A percentile compares a stretch with the other conserved stretches of the same genome.
phyloP scores from a whole-genome alignment of 345 rosid genomes.

The Eutrema heterophyllum region DNA sequence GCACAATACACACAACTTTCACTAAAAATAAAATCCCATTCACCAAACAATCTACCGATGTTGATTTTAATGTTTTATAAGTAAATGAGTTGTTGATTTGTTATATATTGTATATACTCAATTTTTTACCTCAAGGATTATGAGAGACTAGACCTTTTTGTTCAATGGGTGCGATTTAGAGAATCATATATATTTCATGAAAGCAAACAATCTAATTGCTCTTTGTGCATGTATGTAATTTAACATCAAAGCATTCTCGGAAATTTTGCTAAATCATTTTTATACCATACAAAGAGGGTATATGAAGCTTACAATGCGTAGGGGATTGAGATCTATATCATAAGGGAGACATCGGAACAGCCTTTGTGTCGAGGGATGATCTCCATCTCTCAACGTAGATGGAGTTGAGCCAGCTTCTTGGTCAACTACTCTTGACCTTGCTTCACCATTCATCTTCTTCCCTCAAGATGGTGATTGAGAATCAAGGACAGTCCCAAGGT shows the following conservation, averaged over 20 bases:
- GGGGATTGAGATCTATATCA: slow-evolving; percentile 43
- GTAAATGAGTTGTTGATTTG: too few relatives aligned
- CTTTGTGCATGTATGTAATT: background rate
- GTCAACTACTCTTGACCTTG: slow-evolving; percentile 33
- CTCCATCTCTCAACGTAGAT: slow-evolving; percentile 25
- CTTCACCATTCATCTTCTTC: slow-evolving; percentile 34
- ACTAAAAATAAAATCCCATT: too few relatives aligned
- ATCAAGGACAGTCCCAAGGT: slow-evolving; percentile 10
- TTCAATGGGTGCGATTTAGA: background rate
- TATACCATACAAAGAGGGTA: background rate
- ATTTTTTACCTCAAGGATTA: too few relatives aligned
- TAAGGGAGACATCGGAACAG: slow-evolving; percentile 17
- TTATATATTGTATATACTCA: too few relatives aligned
- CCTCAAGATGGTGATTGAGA: slow-evolving; percentile 5
- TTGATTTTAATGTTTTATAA: too few relatives aligned
- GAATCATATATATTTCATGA: too few relatives aligned
- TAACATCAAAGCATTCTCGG: background rate
- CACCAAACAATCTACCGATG: too few relatives aligned
- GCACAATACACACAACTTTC: too few relatives aligned
- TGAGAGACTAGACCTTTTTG: background rate
- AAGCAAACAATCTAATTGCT: too few relatives aligned
- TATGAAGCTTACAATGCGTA: slow-evolving; percentile 46
- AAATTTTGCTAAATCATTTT: background rate
- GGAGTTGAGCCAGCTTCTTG: slow-evolving; percentile 40
- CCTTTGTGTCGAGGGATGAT: slow-evolving; percentile 12